A percentile compares a stretch with the other conserved stretches of the same genome.
Evolutionary conservation across 306 rosid genomes (phyloP).

Genomic region (Citrullus colocynthis): DNA sequence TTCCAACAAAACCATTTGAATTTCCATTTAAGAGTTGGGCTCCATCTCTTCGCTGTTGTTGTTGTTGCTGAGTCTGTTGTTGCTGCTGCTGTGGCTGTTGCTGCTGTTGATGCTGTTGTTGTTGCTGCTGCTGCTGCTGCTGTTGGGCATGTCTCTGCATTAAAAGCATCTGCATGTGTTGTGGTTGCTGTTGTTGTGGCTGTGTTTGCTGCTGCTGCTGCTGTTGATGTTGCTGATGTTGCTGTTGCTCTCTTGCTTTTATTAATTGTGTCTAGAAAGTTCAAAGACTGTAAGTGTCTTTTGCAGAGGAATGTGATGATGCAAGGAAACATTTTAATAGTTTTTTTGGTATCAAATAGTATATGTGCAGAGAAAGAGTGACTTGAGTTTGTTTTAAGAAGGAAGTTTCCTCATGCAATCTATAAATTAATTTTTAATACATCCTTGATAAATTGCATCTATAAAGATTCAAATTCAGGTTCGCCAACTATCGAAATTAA

Average conservation of each 20-base stretch:
- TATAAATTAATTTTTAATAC: background rate
- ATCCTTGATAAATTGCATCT: background rate
- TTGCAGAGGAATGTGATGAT: background rate
- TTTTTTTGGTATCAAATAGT: background rate
- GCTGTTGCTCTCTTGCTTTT: constrained; percentile 90
- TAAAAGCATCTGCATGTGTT: constrained; percentile 66
- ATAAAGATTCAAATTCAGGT: background rate
- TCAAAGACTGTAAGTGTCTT: constrained; percentile 20
- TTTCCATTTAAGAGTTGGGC: constrained; percentile 66
- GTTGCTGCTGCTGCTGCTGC: constrained; percentile 35
- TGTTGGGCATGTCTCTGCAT: constrained; percentile 72
- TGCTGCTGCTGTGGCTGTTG: constrained; percentile 31
- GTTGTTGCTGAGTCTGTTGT: constrained; percentile 30
- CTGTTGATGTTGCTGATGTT: constrained; percentile 35
- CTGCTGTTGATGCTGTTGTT: constrained; percentile 34
- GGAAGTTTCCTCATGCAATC: background rate
- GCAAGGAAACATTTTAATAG: background rate
- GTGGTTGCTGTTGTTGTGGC: constrained; percentile 59
- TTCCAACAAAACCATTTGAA: constrained; percentile 79
- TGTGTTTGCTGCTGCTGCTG: constrained; percentile 58
- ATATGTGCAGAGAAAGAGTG: background rate
- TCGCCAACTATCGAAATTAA: background rate
- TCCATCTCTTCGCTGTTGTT: constrained; percentile 85
- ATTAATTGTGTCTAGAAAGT: constrained; percentile 64
- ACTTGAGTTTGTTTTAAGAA: background rate